These are phyloP conservation scores for Esteya vermicola DNA, from an alignment of 2,329 filamentous ascomycete genomes.

Conservation along the genomic window DNA sequence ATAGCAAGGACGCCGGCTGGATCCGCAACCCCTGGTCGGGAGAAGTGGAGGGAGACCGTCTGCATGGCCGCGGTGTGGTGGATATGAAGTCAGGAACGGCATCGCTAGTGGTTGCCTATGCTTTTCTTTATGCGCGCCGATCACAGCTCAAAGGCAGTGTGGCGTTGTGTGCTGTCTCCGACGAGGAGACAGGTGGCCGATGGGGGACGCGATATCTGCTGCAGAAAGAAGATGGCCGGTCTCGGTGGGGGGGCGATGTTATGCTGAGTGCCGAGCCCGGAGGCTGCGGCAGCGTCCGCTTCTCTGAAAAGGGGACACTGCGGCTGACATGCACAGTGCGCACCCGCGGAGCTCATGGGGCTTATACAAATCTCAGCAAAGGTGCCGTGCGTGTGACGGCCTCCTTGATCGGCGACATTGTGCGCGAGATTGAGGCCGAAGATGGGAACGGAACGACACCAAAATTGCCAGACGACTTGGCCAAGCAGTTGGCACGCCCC, in stretches of 20 bases:
- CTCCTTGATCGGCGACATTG: not conserved
- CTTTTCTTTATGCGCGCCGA: not conserved
- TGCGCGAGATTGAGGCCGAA: not conserved
- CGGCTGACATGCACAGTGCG: slow-evolving; percentile 3
- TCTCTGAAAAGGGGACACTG: slow-evolving; percentile 8
- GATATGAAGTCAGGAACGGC: slow-evolving; percentile 9
- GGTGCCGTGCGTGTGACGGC: slow-evolving; percentile 4
- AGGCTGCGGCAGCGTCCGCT: slow-evolving; percentile 7
- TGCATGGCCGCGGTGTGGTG: slow-evolving; percentile 6
- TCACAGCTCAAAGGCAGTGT: slow-evolving; percentile 4
- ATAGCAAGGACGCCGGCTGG: slow-evolving; percentile 2
- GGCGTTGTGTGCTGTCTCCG: slow-evolving; percentile 5
- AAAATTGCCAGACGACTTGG: slow-evolving; percentile 1
- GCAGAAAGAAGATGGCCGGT: not conserved
- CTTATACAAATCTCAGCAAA: slow-evolving; percentile 6
- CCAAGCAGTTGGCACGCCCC: not conserved
- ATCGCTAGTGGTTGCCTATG: slow-evolving; percentile 5
- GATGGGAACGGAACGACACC: too few species aligned
- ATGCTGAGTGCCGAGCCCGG: slow-evolving; percentile 8
- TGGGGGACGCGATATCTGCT: slow-evolving; percentile 5
- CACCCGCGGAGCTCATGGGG: slow-evolving; percentile 1
- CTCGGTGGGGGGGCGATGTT: slow-evolving; percentile 3
- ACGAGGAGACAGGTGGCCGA: slow-evolving; percentile 6
- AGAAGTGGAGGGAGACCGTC: slow-evolving; percentile 4
- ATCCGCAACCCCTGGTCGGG: slow-evolving; percentile 6